Evolutionary conservation across 768 basidiomycete species (phyloP).

Genomic region (Termitomyces sp.): DNA sequence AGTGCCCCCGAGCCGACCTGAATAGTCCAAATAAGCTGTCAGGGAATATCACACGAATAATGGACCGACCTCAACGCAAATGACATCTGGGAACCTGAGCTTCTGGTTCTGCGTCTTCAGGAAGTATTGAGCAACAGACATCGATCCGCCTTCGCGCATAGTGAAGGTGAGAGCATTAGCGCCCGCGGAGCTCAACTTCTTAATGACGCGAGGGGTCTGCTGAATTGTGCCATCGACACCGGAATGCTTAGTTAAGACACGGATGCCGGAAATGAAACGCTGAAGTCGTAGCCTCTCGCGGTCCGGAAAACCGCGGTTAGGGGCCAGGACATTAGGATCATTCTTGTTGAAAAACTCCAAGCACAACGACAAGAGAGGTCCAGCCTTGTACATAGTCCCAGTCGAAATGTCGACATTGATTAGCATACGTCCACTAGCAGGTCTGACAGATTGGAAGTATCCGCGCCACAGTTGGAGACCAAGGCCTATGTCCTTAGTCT

Average conservation of each 20-base stretch:
- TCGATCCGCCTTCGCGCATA: slow-evolving; percentile 47
- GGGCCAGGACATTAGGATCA: slow-evolving; percentile 31
- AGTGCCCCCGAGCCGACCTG: slow-evolving; percentile 59
- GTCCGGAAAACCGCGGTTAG: slow-evolving; percentile 42
- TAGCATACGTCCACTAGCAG: slow-evolving; percentile 49
- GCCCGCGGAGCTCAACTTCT: slow-evolving; percentile 48
- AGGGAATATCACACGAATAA: neutral
- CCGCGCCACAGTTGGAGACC: slow-evolving; percentile 68
- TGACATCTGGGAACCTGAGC: slow-evolving; percentile 54
- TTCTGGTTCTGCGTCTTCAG: slow-evolving; percentile 41
- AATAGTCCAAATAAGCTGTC: neutral
- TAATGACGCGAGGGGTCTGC: slow-evolving; percentile 53
- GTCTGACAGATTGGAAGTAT: slow-evolving; percentile 69
- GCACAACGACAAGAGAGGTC: slow-evolving; percentile 47
- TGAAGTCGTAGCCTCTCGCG: slow-evolving; percentile 51
- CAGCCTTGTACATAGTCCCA: slow-evolving; percentile 65
- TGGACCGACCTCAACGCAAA: slow-evolving; percentile 60
- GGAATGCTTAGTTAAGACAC: slow-evolving; percentile 37
- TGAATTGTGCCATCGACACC: slow-evolving; percentile 22
- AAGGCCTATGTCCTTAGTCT: slow-evolving; percentile 39
- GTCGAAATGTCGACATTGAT: slow-evolving; percentile 74
- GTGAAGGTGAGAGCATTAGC: slow-evolving; percentile 52
- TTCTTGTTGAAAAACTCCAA: slow-evolving; percentile 39
- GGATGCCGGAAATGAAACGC: slow-evolving; percentile 49
- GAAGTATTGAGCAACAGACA: slow-evolving; percentile 63